Evolutionary conservation across 2,329 filamentous ascomycete genomes (phyloP).

Genomic region (Diaporthe caulivora): DNA sequence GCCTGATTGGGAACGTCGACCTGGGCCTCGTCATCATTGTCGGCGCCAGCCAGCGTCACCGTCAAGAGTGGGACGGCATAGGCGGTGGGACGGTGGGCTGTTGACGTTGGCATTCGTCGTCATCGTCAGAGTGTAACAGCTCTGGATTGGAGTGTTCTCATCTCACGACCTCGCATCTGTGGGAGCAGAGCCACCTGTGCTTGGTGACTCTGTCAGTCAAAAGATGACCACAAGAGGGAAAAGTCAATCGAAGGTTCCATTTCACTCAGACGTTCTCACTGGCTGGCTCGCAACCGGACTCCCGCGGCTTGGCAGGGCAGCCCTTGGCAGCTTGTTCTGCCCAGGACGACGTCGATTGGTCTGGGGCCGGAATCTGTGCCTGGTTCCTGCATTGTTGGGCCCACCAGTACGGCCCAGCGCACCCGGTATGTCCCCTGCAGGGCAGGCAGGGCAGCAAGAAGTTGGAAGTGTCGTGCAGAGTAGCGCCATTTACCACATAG

Average conservation of each 20-base stretch:
- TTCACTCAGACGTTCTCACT: not conserved
- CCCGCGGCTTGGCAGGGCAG: conserved; percentile 25
- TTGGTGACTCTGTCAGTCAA: too few species aligned
- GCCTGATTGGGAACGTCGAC: not conserved
- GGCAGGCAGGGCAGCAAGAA: not conserved
- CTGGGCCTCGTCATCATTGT: not conserved
- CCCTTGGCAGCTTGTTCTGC: conserved; percentile 9
- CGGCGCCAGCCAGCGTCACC: conserved; percentile 1
- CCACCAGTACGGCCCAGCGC: not conserved
- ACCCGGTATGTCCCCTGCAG: not conserved
- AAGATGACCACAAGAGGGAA: not conserved
- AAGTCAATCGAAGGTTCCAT: conserved; percentile 12
- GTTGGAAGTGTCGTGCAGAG: not conserved
- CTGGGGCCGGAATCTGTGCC: conserved; percentile 23
- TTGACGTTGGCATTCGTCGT: conserved; percentile 9
- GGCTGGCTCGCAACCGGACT: conserved; percentile 2
- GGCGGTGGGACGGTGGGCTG: not conserved
- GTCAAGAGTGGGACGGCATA: conserved; percentile 10
- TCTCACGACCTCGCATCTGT: not conserved
- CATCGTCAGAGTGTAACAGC: too few species aligned
- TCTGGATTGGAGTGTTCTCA: not conserved
- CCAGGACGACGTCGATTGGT: conserved; percentile 26
- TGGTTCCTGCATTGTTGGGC: conserved; percentile 34
- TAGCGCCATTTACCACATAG: conserved; percentile 8
- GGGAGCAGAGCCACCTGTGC: not conserved